Evolutionary conservation across 257 asterid genomes (phyloP), one percentile per base, ranked within the genome.

Genomic region (Penstemon barbatus): DNA sequence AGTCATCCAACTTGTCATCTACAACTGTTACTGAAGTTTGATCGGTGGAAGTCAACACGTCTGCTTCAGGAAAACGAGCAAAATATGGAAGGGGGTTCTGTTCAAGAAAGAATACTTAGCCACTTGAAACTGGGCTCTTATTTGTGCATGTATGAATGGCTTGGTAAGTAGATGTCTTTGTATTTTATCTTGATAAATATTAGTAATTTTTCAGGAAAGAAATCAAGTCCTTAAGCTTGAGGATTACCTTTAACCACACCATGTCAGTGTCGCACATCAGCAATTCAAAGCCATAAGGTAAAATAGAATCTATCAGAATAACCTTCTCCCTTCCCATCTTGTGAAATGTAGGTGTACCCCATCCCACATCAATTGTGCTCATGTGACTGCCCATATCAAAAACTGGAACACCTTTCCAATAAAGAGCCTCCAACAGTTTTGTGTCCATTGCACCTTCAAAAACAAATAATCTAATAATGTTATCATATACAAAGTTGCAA

Each of bases 181-280:
- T 15, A 15, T 65, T 15, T 42, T 62, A 46, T 52, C 39, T 51
- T n/a, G 66, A 66, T 40, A 50, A 12, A 13, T 39, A 71, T 15
- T 41, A 19, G 62, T n/a, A 42, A 9, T 45, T 57, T 10, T 9
- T 49, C 4, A 48, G 11, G 12, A 13, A 75, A 45, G 42, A 63
- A 55, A 70, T 45, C 45, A 80, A 66, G 59, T 53, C 41, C 61
- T 42, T 57, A 58, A 63, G 66, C 68, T 71, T 75, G 76, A 74
- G 53, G 33, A 60, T 75, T 85, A 94, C 99, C 99, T 94, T 94
- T 77, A 94, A 81, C 98, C 98, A 94, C 65, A 94, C 99, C 96
- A 89, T 91, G 84, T 94, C 99, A 0, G 99, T 94, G 59, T 94
- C 99, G 66, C 99, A 94, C 99, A 94, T 91, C 79, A 94, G 81